Percentiles rank a stretch among this genome's conserved stretches.
phyloP scores from a whole-genome alignment of 2,329 filamentous ascomycete species.

The Sporothrix euskadiensis region DNA sequence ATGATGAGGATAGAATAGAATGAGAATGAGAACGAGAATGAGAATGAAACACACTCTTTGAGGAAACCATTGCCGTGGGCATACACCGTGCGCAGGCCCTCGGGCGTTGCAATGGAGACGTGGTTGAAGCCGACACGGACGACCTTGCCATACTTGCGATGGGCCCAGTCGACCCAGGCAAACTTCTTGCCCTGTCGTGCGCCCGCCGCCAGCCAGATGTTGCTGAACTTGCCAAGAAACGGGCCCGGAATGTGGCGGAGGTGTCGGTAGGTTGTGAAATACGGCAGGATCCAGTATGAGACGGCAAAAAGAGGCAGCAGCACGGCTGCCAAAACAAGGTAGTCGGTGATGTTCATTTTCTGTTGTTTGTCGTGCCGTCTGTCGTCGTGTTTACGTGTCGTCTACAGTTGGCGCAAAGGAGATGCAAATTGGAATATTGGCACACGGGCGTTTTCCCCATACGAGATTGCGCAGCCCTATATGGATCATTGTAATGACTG shows the following conservation, averaged over 20 bases:
- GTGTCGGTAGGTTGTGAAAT: slow-evolving; percentile 28
- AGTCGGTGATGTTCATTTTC: slow-evolving; percentile 27
- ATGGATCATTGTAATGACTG: background rate
- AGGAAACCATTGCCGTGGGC: slow-evolving; percentile 31
- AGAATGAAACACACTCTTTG: slow-evolving; percentile 22
- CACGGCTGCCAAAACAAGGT: slow-evolving; percentile 26
- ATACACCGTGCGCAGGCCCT: slow-evolving; percentile 29
- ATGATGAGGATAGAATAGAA: background rate
- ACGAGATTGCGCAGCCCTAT: background rate
- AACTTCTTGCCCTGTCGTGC: slow-evolving; percentile 28
- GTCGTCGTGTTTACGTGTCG: background rate
- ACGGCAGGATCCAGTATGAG: slow-evolving; percentile 29
- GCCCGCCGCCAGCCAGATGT: slow-evolving; percentile 28
- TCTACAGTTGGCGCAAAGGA: background rate
- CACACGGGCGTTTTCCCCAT: background rate
- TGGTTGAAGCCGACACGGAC: slow-evolving; percentile 32
- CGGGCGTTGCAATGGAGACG: slow-evolving; percentile 28
- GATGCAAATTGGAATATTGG: background rate
- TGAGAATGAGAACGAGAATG: background rate
- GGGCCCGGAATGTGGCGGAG: slow-evolving; percentile 29
- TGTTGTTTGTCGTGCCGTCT: background rate
- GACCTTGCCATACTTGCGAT: slow-evolving; percentile 30
- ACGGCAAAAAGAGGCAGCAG: background rate
- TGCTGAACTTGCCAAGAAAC: slow-evolving; percentile 30
- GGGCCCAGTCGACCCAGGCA: slow-evolving; percentile 28